Evolutionary conservation across 1,284 basidiomycete species (phyloP).

Genomic region (Volvariella volvacea): DNA sequence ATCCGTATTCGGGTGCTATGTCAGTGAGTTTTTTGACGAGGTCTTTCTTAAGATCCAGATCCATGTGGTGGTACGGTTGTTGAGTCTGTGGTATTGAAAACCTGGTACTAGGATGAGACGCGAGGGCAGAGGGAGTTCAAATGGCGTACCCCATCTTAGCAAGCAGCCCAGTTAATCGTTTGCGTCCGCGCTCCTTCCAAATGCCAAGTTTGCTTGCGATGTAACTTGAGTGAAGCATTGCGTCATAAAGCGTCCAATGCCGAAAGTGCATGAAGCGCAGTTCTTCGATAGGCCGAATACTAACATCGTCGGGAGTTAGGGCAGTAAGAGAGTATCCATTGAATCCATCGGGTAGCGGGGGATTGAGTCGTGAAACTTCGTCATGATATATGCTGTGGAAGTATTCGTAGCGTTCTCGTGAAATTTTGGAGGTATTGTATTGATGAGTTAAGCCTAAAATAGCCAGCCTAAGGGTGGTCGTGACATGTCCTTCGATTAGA

Average conservation of each 20-base stretch:
- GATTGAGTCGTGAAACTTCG: conserved; percentile 87
- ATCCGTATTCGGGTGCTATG: conserved; percentile 93
- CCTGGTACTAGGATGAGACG: conserved; percentile 30
- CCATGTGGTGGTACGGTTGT: conserved; percentile 94
- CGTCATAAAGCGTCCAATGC: conserved; percentile 97
- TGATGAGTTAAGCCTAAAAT: conserved; percentile 93
- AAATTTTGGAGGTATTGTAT: conserved; percentile 84
- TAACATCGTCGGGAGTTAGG: conserved; percentile 72
- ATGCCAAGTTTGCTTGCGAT: conserved; percentile 93
- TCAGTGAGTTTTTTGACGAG: conserved; percentile 80
- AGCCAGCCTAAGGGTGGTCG: conserved; percentile 63
- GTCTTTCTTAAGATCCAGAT: conserved; percentile 85
- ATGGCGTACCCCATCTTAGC: conserved; percentile 94
- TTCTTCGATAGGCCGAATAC: conserved; percentile 78
- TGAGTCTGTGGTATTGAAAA: conserved; percentile 93
- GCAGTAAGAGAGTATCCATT: conserved; percentile 39
- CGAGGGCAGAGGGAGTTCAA: conserved; percentile 3
- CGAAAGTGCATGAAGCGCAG: conserved; percentile 92
- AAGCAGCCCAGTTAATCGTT: conserved; percentile 83
- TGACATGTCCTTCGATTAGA: background rate
- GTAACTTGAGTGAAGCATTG: conserved; percentile 97
- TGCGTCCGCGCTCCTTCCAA: conserved; percentile 92
- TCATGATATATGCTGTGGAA: conserved; percentile 77
- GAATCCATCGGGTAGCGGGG: conserved; percentile 34
- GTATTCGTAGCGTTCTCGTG: conserved; percentile 79